phyloP scores from a whole-genome alignment of 2,329 filamentous ascomycete species.

The Penicillium sp. region DNA sequence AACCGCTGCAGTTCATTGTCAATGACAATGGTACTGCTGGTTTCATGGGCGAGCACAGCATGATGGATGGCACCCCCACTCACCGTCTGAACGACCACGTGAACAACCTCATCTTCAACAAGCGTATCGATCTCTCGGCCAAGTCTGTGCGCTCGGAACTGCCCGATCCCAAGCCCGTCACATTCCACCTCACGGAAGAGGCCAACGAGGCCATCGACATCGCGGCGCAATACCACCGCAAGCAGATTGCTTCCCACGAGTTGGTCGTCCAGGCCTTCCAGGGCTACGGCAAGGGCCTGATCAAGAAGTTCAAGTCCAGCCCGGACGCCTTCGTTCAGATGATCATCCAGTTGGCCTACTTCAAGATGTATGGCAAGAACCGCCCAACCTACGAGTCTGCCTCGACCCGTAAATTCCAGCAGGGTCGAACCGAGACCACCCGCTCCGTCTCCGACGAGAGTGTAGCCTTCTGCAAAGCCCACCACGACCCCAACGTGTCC shows the following conservation, averaged over 20 bases:
- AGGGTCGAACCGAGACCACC: conserved; percentile 93
- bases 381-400: conserved; percentile 96
- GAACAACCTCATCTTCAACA: conserved; percentile 85
- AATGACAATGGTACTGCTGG: conserved; percentile 97
- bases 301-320: conserved; percentile 99
- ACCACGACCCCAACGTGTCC: conserved; percentile 62
- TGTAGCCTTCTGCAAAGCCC: conserved; percentile 81
- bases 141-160: conserved; percentile 72
- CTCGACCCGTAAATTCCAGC: conserved; percentile 88
- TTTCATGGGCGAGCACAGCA: conserved; percentile 97
- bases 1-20: conserved; percentile 94
- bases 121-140: conserved; percentile 85
- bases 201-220: conserved; percentile 71
- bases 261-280: conserved; percentile 93
- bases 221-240: conserved; percentile 70
- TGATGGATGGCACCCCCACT: conserved; percentile 99
- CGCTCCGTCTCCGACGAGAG: conserved; percentile 85
- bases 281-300: conserved; percentile 93
- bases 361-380: conserved; percentile 98
- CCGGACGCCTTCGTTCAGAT: conserved; percentile 98
- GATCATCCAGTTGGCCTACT: conserved; percentile 96
- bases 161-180: conserved; percentile 69
- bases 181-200: conserved; percentile 70
- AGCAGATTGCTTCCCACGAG: conserved; percentile 80
- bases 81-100: conserved; percentile 93